Conservation (phyloP, 2,329 filamentous ascomycete genomes). For the Nemania serpens region DNA sequence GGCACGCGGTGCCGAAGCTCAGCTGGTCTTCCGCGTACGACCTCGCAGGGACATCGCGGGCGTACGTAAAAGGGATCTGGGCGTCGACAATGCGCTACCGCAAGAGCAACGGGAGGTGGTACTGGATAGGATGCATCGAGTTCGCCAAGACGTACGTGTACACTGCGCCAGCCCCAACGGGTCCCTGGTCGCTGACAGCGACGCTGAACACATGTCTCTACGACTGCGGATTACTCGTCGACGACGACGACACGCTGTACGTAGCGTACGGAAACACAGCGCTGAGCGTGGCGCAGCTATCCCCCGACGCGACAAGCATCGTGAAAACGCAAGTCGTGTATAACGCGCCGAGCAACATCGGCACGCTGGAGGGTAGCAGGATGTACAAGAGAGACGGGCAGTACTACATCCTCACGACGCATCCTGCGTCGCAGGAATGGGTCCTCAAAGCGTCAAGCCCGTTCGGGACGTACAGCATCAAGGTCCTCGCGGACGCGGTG, state of each 20-base stretch:
- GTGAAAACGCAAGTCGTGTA: conserved; percentile 42
- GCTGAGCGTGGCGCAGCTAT: conserved; percentile 57
- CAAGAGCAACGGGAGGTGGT: conserved; percentile 30
- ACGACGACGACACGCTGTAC: conserved; percentile 63
- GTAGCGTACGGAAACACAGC: conserved; percentile 57
- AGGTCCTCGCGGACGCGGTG: conserved; percentile 50
- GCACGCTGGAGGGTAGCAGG: conserved; percentile 39
- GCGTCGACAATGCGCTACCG: conserved; percentile 33
- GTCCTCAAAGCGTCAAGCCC: conserved; percentile 55
- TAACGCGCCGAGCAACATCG: conserved; percentile 19
- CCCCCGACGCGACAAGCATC: conserved; percentile 50
- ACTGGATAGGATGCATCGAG: conserved; percentile 59
- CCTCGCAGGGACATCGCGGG: conserved; percentile 18
- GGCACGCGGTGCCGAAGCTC: conserved; percentile 43
- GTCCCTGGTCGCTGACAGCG: conserved; percentile 49
- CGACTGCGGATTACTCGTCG: conserved; percentile 60
- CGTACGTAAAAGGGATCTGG: conserved; percentile 35
- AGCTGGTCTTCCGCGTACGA: conserved; percentile 29
- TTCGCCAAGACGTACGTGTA: conserved; percentile 58
- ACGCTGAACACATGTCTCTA: conserved; percentile 55
- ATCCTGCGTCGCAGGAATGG: conserved; percentile 51
- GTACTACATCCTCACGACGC: conserved; percentile 60
- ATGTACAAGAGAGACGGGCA: conserved; percentile 61
- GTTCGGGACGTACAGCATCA: conserved; percentile 57
- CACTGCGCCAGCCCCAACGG: conserved; percentile 48